Base-by-base conservation (phyloP, 225 moss, liverwort and hornwort species). In the Pseudoscleropodium purum region DNA sequence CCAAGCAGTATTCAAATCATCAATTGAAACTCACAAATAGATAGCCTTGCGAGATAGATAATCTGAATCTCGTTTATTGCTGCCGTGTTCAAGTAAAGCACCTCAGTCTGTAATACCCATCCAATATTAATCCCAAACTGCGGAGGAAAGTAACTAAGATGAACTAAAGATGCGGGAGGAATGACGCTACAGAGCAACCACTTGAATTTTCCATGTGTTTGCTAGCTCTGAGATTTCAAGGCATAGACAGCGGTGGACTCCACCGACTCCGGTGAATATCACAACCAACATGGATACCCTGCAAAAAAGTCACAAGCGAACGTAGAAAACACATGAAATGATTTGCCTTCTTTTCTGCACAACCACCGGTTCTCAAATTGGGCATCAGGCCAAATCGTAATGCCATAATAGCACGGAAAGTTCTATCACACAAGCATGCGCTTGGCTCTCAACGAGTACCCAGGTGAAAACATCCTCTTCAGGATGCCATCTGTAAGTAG, bases 361-460 rank as follows among this genome's bases (percentile, higher is more conserved):
- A 73, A 79, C 15, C 37, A 30, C 62, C 41, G 70, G 76, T 65
- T 78, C 73, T 89, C 85, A 85, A 57, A 47, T 81, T 26, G 69
- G 67, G 87, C 84, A 61, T 54, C 76, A 73, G 72, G 72, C 72
- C 88, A 90, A 74, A 66, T 47, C 57, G 79, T 34, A 85, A 86
- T 65, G 73, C 72, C 79, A 73, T 51, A 84, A 88, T 84, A 85
- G 83, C 52, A 66, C 77, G 66, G 59, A 83, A 79, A 85, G 41
- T 63, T 91, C 79, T 83, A 85, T 86, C 90, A 86, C 84, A 91
- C 91, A 93, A 90, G 86, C 90, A 86, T 68, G 93, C 91, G 79
- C 86, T 91, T 86, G 86, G 86, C 82, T 88, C 67, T 88, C 86
- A 75, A 91, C 74, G 80, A 41, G 60, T 80, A 60, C 81, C 87